Evolutionary conservation across 345 rosid genomes (phyloP).

Genomic region (Melaleuca alternifolia): DNA sequence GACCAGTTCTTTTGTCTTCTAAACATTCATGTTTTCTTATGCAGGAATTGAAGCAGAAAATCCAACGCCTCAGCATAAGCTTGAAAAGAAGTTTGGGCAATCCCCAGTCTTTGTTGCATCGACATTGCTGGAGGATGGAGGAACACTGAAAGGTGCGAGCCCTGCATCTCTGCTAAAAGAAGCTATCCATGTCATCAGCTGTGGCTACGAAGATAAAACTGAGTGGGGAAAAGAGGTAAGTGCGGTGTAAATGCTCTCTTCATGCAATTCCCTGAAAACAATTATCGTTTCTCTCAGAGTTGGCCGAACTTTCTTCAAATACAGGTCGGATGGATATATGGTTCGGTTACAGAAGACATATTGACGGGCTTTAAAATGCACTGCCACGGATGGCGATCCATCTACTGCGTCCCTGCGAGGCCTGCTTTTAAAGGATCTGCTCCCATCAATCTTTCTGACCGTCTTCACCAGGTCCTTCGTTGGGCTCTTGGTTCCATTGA

Average conservation of each 20-base stretch:
- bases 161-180: slow-evolving; percentile 56
- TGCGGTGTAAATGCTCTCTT: not conserved
- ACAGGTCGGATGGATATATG: slow-evolving; percentile 64
- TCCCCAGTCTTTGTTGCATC: slow-evolving; percentile 57
- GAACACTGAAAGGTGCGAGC: slow-evolving; percentile 33
- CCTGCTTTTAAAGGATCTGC: slow-evolving; percentile 61
- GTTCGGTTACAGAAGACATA: slow-evolving; percentile 56
- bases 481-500: slow-evolving; percentile 66
- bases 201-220: slow-evolving; percentile 62
- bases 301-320: not conserved
- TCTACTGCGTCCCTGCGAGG: slow-evolving; percentile 48
- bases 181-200: slow-evolving; percentile 70
- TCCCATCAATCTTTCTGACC: slow-evolving; percentile 53
- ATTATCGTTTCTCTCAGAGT: not conserved
- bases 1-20: not conserved
- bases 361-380: slow-evolving; percentile 75
- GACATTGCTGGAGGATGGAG: slow-evolving; percentile 44
- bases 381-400: slow-evolving; percentile 74
- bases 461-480: slow-evolving; percentile 51
- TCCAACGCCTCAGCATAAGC: slow-evolving; percentile 16
- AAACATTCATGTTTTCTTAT: not conserved
- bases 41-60: slow-evolving; percentile 20
- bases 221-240: slow-evolving; percentile 84
- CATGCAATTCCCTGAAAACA: not conserved
- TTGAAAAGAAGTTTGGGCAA: slow-evolving; percentile 67